phyloP scores from a whole-genome alignment of 345 rosid genomes.

The Chamaenerion angustifolium region DNA sequence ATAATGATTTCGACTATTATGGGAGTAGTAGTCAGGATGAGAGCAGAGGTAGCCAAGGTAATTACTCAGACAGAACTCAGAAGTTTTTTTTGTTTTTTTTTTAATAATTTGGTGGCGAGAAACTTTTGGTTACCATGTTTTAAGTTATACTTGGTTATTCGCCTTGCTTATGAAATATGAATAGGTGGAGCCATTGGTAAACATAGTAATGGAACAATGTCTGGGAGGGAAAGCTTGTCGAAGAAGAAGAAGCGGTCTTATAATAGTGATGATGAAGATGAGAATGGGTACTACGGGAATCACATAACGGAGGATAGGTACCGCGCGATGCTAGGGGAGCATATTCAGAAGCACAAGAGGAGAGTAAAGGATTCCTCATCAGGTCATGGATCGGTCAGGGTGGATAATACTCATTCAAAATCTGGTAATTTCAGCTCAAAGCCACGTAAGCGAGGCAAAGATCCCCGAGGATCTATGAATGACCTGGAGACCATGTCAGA shows the following conservation, averaged over 20 bases:
- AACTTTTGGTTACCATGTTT: not conserved
- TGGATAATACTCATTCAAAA: conserved; percentile 32
- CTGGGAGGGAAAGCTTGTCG: conserved; percentile 26
- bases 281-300: conserved; percentile 26
- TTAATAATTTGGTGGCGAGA: no score
- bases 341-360: conserved; percentile 65
- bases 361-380: conserved; percentile 50
- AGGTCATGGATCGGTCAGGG: conserved; percentile 26
- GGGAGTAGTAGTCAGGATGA: conserved; percentile 96
- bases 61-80: not conserved
- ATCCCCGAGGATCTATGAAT: conserved; percentile 41
- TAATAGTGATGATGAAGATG: conserved; percentile 56
- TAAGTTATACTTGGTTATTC: conserved; percentile 2
- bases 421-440: conserved; percentile 32
- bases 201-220: conserved; percentile 44
- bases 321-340: conserved; percentile 92
- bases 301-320: conserved; percentile 73
- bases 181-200: conserved; percentile 43
- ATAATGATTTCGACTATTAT: conserved; percentile 87
- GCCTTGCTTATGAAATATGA: conserved; percentile 12
- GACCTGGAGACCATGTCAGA: conserved; percentile 46
- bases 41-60: conserved; percentile 94
- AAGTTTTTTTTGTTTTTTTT: not conserved
- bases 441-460: conserved; percentile 43
- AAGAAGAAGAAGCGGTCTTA: conserved; percentile 47